Percentiles rank a stretch among this genome's conserved stretches.
phyloP scores from a whole-genome alignment of 805 yeast species.

The Dipodascus albidus region DNA sequence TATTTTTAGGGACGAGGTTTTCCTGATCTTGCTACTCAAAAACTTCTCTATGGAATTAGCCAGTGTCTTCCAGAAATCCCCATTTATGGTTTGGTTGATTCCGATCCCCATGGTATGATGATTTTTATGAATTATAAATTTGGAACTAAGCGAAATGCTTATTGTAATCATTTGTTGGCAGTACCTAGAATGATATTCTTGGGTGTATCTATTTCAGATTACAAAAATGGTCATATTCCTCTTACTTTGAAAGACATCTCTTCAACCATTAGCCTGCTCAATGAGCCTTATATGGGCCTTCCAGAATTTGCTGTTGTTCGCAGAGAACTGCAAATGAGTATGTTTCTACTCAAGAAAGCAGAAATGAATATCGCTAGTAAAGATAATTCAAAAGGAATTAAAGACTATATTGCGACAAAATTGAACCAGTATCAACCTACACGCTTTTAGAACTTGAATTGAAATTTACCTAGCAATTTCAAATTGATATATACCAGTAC shows the following conservation, averaged over 20 bases:
- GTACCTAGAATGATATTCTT: constrained; percentile 19
- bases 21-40: constrained; percentile 46
- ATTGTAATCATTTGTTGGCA: not conserved
- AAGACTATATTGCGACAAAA: constrained; percentile 11
- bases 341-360: constrained; percentile 39
- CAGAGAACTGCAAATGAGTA: constrained; percentile 42
- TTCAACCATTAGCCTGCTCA: constrained; percentile 23
- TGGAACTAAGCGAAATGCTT: constrained; percentile 14
- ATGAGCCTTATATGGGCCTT: constrained; percentile 17
- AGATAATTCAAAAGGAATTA: constrained; percentile 6
- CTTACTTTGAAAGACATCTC: constrained; percentile 23
- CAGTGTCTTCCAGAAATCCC: constrained; percentile 26
- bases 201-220: constrained; percentile 35
- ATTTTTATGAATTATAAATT: constrained; percentile 32
- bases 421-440: no score
- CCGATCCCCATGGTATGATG: constrained; percentile 53
- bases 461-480: no score
- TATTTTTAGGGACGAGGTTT: constrained; percentile 43
- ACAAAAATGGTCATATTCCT: constrained; percentile 22
- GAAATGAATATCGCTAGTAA: constrained; percentile 40
- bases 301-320: constrained; percentile 18
- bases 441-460: no score
- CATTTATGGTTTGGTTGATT: constrained; percentile 42
- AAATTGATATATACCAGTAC: no score
- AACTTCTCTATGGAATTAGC: constrained; percentile 27